These are phyloP conservation scores for Hyphopichia pseudoburtonii DNA, from an alignment of 1,139 yeast genomes.

Conservation along the genomic window DNA sequence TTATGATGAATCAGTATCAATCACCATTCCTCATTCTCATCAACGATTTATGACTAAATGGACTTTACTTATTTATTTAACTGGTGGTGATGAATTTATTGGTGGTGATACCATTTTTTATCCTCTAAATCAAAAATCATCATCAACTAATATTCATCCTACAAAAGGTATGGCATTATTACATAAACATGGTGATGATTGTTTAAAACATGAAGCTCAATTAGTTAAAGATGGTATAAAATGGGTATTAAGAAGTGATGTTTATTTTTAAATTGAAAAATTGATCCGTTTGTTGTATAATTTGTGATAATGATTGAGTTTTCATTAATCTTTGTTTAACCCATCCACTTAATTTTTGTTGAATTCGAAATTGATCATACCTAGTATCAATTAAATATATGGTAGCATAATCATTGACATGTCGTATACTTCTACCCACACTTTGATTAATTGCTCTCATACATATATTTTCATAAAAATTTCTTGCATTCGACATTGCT, in stretches of 20 bases:
- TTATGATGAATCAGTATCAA: conserved; percentile 56
- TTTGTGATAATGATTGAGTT: conserved; percentile 7
- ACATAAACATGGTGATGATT: conserved; percentile 69
- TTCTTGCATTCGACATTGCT: conserved; percentile 50
- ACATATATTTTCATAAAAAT: conserved; percentile 80
- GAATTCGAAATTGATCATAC: conserved; percentile 50
- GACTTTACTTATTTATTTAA: conserved; percentile 60
- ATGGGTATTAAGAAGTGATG: conserved; percentile 67
- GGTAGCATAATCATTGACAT: conserved; percentile 74
- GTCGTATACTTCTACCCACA: conserved; percentile 90
- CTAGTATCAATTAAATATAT: conserved; percentile 73
- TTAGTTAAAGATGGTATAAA: conserved; percentile 53
- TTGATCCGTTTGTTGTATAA: conserved; percentile 21
- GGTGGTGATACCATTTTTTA: conserved; percentile 70
- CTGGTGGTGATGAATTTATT: conserved; percentile 54
- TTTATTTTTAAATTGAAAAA: conserved; percentile 26
- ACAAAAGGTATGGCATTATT: conserved; percentile 57
- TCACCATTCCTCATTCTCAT: no score
- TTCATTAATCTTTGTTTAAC: conserved; percentile 46
- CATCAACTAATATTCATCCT: conserved; percentile 45
- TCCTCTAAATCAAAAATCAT: conserved; percentile 22
- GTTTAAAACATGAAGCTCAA: conserved; percentile 61
- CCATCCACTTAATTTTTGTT: conserved; percentile 75
- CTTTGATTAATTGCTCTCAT: conserved; percentile 93
- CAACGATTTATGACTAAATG: conserved; percentile 49